These are phyloP conservation scores for Globisporangium solare DNA, from an alignment of 352 stramenopile species.

Conservation along the genomic window DNA sequence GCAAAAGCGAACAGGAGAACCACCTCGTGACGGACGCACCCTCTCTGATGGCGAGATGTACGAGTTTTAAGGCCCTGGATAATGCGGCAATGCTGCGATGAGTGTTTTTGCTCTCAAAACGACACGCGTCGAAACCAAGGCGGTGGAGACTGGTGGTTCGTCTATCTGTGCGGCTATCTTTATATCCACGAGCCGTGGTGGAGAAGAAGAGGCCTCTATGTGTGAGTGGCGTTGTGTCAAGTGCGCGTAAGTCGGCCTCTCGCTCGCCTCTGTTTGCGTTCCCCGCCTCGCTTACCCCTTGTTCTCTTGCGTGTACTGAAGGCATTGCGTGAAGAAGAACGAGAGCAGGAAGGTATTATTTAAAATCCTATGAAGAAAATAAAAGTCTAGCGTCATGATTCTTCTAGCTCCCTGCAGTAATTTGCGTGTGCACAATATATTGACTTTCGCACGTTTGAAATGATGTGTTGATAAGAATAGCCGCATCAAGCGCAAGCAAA, in stretches of 20 bases:
- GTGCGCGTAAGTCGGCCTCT: conserved; percentile 27
- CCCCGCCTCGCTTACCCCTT: conserved; percentile 10
- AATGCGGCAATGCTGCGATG: background rate
- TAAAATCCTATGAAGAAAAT: conserved; percentile 2
- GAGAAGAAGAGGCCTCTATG: conserved; percentile 8
- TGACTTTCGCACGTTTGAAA: too few relatives aligned
- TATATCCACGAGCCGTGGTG: background rate
- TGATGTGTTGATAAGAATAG: too few relatives aligned
- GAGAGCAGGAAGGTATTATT: background rate
- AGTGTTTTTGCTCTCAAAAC: background rate
- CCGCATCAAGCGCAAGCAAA: background rate
- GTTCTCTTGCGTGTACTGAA: background rate
- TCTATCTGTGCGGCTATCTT: background rate
- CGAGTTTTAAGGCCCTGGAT: conserved; percentile 49
- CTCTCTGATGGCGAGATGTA: conserved; percentile 66
- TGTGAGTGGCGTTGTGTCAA: background rate
- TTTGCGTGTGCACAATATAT: too few relatives aligned
- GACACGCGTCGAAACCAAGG: background rate
- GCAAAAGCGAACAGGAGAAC: background rate
- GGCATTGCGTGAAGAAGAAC: background rate
- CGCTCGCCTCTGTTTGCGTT: background rate
- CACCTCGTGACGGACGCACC: conserved; percentile 28
- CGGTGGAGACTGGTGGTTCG: background rate
- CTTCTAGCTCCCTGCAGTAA: background rate
- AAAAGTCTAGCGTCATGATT: background rate